A percentile compares a stretch with the other conserved stretches of the same genome.
These are phyloP conservation scores for Penicillium sp. DNA, from an alignment of 2,329 filamentous ascomycete genomes.

Conservation along the genomic window DNA sequence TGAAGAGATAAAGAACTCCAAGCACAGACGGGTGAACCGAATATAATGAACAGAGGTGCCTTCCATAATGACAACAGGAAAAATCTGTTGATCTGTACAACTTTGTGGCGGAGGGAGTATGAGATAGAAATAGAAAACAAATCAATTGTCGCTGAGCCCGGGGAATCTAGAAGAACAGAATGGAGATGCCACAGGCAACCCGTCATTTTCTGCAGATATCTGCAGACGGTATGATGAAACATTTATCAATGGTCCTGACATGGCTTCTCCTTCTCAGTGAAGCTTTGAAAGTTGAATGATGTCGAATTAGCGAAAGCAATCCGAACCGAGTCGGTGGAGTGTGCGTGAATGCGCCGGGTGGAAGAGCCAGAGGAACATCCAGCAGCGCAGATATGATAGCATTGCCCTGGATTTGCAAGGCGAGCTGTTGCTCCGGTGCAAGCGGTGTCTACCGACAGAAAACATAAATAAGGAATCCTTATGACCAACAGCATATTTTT, in stretches of 20 bases:
- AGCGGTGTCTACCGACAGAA: neutral
- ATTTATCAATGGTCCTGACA: neutral
- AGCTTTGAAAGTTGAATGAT: neutral
- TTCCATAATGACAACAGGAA: slow-evolving; percentile 1
- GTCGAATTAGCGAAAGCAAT: neutral
- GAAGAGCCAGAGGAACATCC: neutral
- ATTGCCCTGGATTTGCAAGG: neutral
- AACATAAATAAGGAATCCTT: neutral
- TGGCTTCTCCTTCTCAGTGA: neutral
- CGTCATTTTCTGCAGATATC: slow-evolving; percentile 4
- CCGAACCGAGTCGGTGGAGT: neutral
- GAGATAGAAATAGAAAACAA: neutral
- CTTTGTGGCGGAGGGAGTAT: neutral
- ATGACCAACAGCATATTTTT: neutral
- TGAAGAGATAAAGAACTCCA: slow-evolving; percentile 17
- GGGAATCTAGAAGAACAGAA: slow-evolving; percentile 25
- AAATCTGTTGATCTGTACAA: slow-evolving; percentile 19
- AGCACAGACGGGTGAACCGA: slow-evolving; percentile 5
- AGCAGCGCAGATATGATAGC: neutral
- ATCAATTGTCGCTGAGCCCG: slow-evolving; percentile 17
- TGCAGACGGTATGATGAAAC: slow-evolving; percentile 1
- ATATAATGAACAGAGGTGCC: slow-evolving; percentile 10
- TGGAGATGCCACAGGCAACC: slow-evolving; percentile 11
- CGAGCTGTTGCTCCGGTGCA: neutral
- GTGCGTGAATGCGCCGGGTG: neutral